These are phyloP conservation scores for Volvox carteri DNA, from an alignment of 163 green algal species.

Conservation along the genomic window DNA sequence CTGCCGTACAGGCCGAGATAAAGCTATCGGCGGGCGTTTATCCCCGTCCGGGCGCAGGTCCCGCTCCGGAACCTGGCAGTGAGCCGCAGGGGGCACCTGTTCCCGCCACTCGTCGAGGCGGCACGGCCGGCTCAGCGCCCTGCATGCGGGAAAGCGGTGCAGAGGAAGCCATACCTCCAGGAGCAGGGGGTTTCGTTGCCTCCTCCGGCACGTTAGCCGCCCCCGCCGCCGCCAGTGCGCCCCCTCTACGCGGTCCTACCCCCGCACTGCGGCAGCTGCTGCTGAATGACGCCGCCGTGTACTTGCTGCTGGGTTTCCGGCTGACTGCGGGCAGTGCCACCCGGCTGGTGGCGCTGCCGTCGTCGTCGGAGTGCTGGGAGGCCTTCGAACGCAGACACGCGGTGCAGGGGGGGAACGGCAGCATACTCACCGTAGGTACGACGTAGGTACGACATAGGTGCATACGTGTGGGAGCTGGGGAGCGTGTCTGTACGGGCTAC, in stretches of 20 bases:
- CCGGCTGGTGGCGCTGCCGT: constrained; percentile 21
- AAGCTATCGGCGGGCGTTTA: too few relatives aligned
- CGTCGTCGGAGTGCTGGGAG: constrained; percentile 3
- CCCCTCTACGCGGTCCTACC: not conserved
- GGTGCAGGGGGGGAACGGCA: not conserved
- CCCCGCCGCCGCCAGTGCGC: not conserved
- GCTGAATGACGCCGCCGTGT: not conserved
- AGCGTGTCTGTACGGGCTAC: too few relatives aligned
- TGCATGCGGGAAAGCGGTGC: not conserved
- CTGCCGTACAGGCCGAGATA: too few relatives aligned
- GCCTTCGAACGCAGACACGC: constrained; percentile 34
- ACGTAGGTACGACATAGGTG: too few relatives aligned
- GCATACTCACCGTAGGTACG: constrained; percentile 39
- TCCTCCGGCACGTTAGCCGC: not conserved
- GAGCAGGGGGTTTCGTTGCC: not conserved
- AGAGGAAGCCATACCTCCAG: not conserved
- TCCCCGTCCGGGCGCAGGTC: not conserved
- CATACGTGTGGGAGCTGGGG: too few relatives aligned
- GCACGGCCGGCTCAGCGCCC: not conserved
- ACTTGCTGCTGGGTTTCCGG: constrained; percentile 51
- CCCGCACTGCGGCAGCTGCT: not conserved
- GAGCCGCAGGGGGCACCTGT: not conserved
- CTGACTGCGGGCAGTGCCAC: constrained; percentile 29
- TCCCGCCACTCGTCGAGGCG: not conserved
- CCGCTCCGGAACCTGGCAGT: not conserved